Base-by-base conservation (phyloP, 345 rosid genomes). In the Rhodamnia argentea region DNA sequence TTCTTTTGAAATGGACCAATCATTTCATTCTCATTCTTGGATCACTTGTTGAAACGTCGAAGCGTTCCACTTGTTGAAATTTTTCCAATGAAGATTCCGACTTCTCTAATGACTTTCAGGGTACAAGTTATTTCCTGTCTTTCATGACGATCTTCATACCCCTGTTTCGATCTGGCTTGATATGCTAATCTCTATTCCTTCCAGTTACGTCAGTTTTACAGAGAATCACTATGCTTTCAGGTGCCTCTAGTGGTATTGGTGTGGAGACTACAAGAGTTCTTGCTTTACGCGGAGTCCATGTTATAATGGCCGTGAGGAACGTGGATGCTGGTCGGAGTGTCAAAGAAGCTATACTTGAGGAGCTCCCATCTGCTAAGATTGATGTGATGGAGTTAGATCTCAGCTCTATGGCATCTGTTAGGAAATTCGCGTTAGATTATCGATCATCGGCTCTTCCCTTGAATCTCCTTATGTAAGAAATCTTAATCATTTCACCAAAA, bases 231-330 rank as follows among this genome's bases (percentile, higher is more conserved):
- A 18, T 86, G 70, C 44, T 70, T 83, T 58, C 86, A 91, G 91
- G 93, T 87, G 90, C 93, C 29, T 85, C 93, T 3, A 91, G 90
- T 86, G 93, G 93, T 27, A 86, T 91, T 54, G 93, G 93, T 10
- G 40, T 12, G 23, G 93, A 90, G 84, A 87, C 91, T 3, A 40
- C 93, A 3, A 89, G 93, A 32, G 93, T 90, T 84, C 90, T 91
- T 82, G 91, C 88, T 22, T 42, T 86, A 37, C 58, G 52, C 16
- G 85, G 85, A 24, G 86, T 86, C 55, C 75, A 64, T 42, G 88
- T 86, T 2, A 10, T 86, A 18, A 86, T 83, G 85, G 88, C 83
- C 5, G 85, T 83, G 52, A 89, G 90, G 88, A 91, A 90, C 62
- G 52, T 87, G 84, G 89, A 88, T 81, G 88, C 90, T 57, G 93